Evolutionary conservation across 768 basidiomycete genomes (phyloP).

Genomic region (Tulasnella sp.): DNA sequence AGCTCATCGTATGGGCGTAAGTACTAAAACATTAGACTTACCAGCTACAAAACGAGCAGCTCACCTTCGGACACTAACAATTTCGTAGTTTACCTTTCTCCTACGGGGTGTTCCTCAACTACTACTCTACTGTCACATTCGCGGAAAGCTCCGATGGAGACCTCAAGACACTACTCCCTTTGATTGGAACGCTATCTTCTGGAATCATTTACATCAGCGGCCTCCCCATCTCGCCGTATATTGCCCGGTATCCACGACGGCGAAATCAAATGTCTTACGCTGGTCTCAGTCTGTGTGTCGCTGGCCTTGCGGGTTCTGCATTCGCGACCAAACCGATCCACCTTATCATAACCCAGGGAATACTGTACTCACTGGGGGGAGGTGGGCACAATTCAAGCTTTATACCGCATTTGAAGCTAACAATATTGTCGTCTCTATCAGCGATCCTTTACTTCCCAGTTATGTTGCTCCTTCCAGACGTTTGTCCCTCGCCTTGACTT

Average conservation of each 20-base stretch:
- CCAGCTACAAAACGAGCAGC: too few species aligned
- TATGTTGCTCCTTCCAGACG: neutral
- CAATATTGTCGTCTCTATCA: neutral
- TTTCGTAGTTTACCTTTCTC: neutral
- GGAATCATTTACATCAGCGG: constrained; percentile 13
- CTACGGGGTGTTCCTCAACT: constrained; percentile 14
- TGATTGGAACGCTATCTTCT: constrained; percentile 9
- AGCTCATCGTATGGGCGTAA: too few species aligned
- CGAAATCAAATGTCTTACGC: neutral
- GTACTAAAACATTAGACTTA: too few species aligned
- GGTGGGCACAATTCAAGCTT: neutral
- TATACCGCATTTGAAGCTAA: neutral
- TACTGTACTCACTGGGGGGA: constrained; percentile 8
- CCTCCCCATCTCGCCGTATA: neutral
- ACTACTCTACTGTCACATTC: constrained; percentile 4
- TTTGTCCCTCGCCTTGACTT: neutral
- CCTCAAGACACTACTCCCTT: neutral
- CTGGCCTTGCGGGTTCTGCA: constrained; percentile 3
- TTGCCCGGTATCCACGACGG: neutral
- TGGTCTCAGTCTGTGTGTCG: constrained; percentile 1
- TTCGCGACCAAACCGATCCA: constrained; percentile 1
- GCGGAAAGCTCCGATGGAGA: neutral
- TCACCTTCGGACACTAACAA: too few species aligned
- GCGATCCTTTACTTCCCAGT: constrained; percentile 11
- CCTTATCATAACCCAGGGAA: constrained; percentile 6